Evolutionary conservation across 805 yeast genomes (phyloP).

Genomic region (Candida insectalens): DNA sequence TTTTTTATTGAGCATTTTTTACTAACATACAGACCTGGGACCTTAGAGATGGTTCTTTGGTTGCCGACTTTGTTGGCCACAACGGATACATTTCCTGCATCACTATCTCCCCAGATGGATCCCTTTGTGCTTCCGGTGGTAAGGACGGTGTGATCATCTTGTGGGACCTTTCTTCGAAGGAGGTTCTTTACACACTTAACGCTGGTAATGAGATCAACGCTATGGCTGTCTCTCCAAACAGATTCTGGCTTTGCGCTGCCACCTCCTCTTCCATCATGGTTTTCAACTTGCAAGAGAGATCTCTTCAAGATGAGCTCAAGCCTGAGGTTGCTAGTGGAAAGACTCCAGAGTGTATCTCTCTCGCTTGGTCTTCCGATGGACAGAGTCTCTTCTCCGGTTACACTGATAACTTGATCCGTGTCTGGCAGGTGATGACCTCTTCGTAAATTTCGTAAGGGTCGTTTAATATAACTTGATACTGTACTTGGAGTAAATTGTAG

Average conservation of each 20-base stretch:
- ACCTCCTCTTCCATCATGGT: constrained; percentile 96
- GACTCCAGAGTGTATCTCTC: constrained; percentile 96
- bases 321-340: constrained; percentile 95
- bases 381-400: constrained; percentile 99
- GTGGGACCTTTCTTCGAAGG: constrained; percentile 89
- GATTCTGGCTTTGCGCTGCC: constrained; percentile 99
- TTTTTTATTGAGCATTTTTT: constrained; percentile 1
- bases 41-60: constrained; percentile 59
- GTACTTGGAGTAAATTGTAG: no score
- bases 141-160: constrained; percentile 98
- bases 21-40: constrained; percentile 73
- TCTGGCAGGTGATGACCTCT: constrained; percentile 99
- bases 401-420: constrained; percentile 99
- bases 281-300: constrained; percentile 94
- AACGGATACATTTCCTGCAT: constrained; percentile 96
- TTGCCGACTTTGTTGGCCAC: constrained; percentile 98
- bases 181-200: constrained; percentile 83
- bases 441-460: constrained; percentile 19
- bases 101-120: constrained; percentile 99
- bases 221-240: constrained; percentile 99
- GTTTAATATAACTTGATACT: constrained; percentile 1
- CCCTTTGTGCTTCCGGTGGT: constrained; percentile 98
- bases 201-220: constrained; percentile 97
- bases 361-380: constrained; percentile 99
- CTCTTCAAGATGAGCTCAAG: constrained; percentile 91